Percentiles rank a stretch among this genome's conserved stretches.
Evolutionary conservation across 1,284 basidiomycete species (phyloP).

Genomic region (Malassezia obtusa): DNA sequence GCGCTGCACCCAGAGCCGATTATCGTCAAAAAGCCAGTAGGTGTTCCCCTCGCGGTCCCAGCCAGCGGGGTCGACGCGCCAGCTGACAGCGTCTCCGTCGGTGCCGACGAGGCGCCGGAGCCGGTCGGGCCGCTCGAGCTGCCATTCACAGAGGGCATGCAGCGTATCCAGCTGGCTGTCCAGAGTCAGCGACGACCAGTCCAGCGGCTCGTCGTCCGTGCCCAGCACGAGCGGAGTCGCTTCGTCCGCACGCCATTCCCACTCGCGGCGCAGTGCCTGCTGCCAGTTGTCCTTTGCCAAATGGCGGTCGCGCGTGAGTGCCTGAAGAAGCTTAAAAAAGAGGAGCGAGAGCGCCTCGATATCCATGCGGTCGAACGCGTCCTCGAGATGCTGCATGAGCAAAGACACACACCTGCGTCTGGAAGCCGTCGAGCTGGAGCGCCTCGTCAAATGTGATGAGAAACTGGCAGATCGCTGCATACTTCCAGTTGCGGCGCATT

Average conservation of each 20-base stretch:
- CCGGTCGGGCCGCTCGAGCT: constrained; percentile 52
- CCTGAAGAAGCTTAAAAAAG: neutral
- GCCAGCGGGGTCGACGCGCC: constrained; percentile 68
- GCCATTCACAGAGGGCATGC: constrained; percentile 52
- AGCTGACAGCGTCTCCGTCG: constrained; percentile 52
- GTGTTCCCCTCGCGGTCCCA: constrained; percentile 70
- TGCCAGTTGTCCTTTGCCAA: constrained; percentile 23
- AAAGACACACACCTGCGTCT: constrained; percentile 27
- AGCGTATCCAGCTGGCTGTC: constrained; percentile 34
- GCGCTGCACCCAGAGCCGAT: constrained; percentile 75
- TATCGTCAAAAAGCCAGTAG: constrained; percentile 78
- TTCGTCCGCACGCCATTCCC: constrained; percentile 20
- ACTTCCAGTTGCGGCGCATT: constrained; percentile 40
- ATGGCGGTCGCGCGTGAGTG: neutral
- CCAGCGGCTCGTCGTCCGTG: constrained; percentile 28
- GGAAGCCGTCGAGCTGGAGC: constrained; percentile 40
- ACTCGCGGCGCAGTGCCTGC: constrained; percentile 25
- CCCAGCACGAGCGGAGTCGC: constrained; percentile 20
- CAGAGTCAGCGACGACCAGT: constrained; percentile 51
- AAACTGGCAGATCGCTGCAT: constrained; percentile 46
- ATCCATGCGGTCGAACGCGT: constrained; percentile 21
- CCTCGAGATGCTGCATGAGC: constrained; percentile 45
- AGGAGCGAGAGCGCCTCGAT: neutral
- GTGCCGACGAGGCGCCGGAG: constrained; percentile 52
- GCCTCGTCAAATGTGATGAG: constrained; percentile 45